A percentile compares a stretch with the other conserved stretches of the same genome.
These are phyloP conservation scores for Blepharisma stoltei DNA, from an alignment of 73 alveolate species.

Conservation along the genomic window DNA sequence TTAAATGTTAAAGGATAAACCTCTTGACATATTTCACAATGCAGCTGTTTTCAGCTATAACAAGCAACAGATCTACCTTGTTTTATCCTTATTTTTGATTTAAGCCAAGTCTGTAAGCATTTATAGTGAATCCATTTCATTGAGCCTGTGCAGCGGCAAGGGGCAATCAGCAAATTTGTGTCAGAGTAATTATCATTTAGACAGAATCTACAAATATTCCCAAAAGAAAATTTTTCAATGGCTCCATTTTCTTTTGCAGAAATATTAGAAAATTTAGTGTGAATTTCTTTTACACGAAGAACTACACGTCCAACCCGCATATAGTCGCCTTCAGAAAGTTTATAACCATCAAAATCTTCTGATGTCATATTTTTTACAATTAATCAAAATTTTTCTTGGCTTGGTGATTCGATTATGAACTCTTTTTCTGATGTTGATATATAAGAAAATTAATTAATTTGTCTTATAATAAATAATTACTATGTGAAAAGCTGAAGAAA, in stretches of 20 bases:
- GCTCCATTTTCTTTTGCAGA: background rate
- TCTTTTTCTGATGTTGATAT: background rate
- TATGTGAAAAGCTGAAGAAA: too few relatives aligned
- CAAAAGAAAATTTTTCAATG: background rate
- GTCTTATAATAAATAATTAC: too few relatives aligned
- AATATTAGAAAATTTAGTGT: background rate
- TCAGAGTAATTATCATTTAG: conserved; percentile 34
- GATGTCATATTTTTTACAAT: background rate
- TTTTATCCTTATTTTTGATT: conserved; percentile 19
- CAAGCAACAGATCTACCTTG: conserved; percentile 35
- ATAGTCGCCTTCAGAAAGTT: background rate
- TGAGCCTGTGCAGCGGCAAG: conserved; percentile 65
- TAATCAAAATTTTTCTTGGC: background rate
- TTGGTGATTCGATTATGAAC: background rate
- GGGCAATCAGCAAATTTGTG: conserved; percentile 52
- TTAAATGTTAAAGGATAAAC: conserved; percentile 52
- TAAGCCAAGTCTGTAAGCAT: conserved; percentile 53
- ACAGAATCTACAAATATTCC: conserved; percentile 5
- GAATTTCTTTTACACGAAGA: background rate
- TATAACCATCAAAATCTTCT: background rate
- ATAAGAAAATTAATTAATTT: too few relatives aligned
- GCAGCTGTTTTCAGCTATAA: conserved; percentile 44
- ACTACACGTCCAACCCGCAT: background rate
- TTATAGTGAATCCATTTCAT: conserved; percentile 61
- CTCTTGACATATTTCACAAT: conserved; percentile 67